Base-by-base conservation (phyloP, 371 early-diverging fungal species). In the Mycotypha africana region DNA sequence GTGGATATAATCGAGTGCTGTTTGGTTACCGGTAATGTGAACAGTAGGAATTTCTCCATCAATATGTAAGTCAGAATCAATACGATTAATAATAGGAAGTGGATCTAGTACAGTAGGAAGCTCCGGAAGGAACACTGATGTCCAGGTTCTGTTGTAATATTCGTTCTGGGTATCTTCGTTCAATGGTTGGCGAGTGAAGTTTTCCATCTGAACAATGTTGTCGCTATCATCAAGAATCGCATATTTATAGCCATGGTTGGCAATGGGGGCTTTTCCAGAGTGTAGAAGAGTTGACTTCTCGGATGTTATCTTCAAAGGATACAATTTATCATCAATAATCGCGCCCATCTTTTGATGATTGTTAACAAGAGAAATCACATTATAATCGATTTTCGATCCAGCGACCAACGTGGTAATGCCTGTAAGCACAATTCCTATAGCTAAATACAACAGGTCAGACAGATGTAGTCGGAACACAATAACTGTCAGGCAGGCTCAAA, bases 31-130 rank as follows among this genome's bases (percentile, higher is more conserved):
- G 25, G 32, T 30, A 3, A 60, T 25, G 16, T 60, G 52, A n/a
- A 60, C 45, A 9, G 56, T 56, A 21, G 56, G 56, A 22, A 60
- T 60, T 38, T 60, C 45, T 1, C 51, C 49, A 6, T 60, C 51
- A n/a, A 47, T 36, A 45, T 51, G 49, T 5, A 56, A 46, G 4
- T 55, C 32, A 26, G 56, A 49, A 1, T 41, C 9, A 5, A 56
- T 45, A 17, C 61, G 61, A 20, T 56, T 19, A 14, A 60, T 45
- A 31, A 51, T 20, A 17, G 38, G 20, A 24, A 60, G 38, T 4
- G 51, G 49, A 1, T 37, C 32, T 14, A 42, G 19, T 2, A 52
- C 17, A 3, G 40, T 31, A 11, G 56, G 56, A 0, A 60, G n/a
- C 17, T 34, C 12, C 14, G 20, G 34, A 1, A 48, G n/a, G 2